phyloP scores from a whole-genome alignment of 345 rosid genomes.

The Populus davidiana region DNA sequence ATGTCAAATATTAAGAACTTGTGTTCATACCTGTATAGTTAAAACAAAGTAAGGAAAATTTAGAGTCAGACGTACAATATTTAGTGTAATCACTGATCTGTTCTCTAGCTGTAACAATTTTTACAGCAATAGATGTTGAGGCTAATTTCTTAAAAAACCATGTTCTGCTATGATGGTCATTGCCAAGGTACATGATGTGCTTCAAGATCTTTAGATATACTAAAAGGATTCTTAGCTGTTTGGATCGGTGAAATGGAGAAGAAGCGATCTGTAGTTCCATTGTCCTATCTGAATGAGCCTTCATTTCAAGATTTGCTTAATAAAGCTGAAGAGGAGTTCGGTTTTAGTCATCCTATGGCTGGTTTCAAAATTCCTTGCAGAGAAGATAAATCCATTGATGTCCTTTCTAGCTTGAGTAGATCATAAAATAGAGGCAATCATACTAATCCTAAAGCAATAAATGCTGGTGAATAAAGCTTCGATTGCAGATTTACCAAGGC shows the following conservation, averaged over 20 bases:
- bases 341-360: slow-evolving; percentile 14
- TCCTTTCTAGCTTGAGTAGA: background rate
- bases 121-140: no score
- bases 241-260: slow-evolving; percentile 39
- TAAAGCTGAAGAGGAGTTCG: slow-evolving; percentile 17
- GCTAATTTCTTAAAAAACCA: background rate
- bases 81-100: no score
- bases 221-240: slow-evolving; percentile 45
- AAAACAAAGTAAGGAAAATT: no score
- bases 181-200: no score
- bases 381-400: background rate
- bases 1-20: no score
- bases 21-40: no score
- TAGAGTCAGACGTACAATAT: no score
- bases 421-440: background rate
- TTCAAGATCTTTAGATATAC: slow-evolving; percentile 19
- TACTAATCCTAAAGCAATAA: background rate
- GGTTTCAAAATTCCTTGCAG: slow-evolving; percentile 8
- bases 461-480: background rate
- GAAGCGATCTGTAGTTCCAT: slow-evolving; percentile 41
- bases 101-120: no score
- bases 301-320: slow-evolving; percentile 33
- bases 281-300: slow-evolving; percentile 38
- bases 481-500: no score
- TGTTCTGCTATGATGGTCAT: background rate